These are phyloP conservation scores for Lachancea thermotolerans DNA, from an alignment of 805 yeast species.

Conservation along the genomic window DNA sequence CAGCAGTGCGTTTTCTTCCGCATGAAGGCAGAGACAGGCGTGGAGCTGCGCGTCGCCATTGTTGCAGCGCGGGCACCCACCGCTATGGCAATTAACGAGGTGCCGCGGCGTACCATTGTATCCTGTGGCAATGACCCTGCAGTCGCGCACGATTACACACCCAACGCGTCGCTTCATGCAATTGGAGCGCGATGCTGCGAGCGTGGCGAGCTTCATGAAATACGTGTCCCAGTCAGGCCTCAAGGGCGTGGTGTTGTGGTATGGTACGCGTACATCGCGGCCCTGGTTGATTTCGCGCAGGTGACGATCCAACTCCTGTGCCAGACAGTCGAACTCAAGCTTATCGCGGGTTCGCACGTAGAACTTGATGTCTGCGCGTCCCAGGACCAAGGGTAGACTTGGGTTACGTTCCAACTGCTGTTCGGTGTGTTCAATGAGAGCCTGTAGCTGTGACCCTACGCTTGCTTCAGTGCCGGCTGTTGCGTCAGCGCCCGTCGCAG, in stretches of 20 bases:
- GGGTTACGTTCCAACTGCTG: background rate
- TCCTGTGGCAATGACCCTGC: conserved; percentile 89
- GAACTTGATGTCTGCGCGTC: conserved; percentile 6
- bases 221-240: conserved; percentile 96
- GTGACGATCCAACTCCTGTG: conserved; percentile 1
- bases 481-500: no score
- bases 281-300: conserved; percentile 10
- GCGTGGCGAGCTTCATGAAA: conserved; percentile 86
- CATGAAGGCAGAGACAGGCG: conserved; percentile 91
- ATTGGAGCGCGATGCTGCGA: conserved; percentile 87
- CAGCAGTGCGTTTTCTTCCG: conserved; percentile 91
- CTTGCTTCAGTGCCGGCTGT: no score
- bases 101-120: conserved; percentile 97
- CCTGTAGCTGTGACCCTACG: conserved; percentile 1
- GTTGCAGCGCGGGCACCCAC: conserved; percentile 92
- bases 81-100: conserved; percentile 82
- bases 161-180: conserved; percentile 98
- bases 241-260: conserved; percentile 21
- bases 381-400: conserved; percentile 3
- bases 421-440: conserved; percentile 4
- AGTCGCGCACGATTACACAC: conserved; percentile 83
- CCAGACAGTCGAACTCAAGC: background rate
- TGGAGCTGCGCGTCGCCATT: conserved; percentile 63
- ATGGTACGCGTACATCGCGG: conserved; percentile 14
- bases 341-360: conserved; percentile 2